Conservation (phyloP, 352 stramenopile genomes). For the Phytophthora aleatoria region DNA sequence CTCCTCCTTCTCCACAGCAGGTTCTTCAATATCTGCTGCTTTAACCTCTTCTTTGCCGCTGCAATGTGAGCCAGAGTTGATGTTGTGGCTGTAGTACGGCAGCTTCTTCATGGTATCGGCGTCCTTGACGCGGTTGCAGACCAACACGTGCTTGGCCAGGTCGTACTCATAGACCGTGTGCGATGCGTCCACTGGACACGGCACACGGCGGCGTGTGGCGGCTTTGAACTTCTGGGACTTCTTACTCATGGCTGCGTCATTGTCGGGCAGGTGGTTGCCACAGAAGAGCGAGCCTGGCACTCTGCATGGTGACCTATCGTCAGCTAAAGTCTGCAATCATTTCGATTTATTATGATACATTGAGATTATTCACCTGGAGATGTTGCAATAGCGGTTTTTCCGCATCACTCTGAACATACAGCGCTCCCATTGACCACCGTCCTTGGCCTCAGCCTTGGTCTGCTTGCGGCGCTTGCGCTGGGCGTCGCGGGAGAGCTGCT, state of each 20-base stretch:
- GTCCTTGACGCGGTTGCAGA: constrained; percentile 84
- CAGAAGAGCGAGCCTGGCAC: constrained; percentile 68
- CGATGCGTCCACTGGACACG: constrained; percentile 68
- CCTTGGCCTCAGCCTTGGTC: constrained; percentile 52
- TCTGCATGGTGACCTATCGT: constrained; percentile 25
- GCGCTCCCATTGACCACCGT: constrained; percentile 64
- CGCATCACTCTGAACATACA: constrained; percentile 83
- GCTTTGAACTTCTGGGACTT: constrained; percentile 72
- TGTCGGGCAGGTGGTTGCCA: constrained; percentile 71
- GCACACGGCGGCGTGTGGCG: constrained; percentile 58
- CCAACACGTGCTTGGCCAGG: constrained; percentile 74
- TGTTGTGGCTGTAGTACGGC: constrained; percentile 77
- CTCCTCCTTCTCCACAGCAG: constrained; percentile 3
- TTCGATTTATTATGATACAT: constrained; percentile 15
- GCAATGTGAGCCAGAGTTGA: constrained; percentile 74
- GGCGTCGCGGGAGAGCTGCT: constrained; percentile 34
- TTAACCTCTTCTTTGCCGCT: neutral
- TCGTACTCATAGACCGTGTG: constrained; percentile 85
- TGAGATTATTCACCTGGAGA: constrained; percentile 46
- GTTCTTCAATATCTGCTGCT: constrained; percentile 6
- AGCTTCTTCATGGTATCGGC: constrained; percentile 56
- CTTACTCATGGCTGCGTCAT: constrained; percentile 45
- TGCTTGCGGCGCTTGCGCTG: constrained; percentile 70
- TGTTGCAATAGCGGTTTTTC: constrained; percentile 88
- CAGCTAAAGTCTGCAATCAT: constrained; percentile 33